A percentile compares a stretch with the other conserved stretches of the same genome.
phyloP scores from a whole-genome alignment of 495 filamentous ascomycete species.

The Saxophila tyrrhenica region DNA sequence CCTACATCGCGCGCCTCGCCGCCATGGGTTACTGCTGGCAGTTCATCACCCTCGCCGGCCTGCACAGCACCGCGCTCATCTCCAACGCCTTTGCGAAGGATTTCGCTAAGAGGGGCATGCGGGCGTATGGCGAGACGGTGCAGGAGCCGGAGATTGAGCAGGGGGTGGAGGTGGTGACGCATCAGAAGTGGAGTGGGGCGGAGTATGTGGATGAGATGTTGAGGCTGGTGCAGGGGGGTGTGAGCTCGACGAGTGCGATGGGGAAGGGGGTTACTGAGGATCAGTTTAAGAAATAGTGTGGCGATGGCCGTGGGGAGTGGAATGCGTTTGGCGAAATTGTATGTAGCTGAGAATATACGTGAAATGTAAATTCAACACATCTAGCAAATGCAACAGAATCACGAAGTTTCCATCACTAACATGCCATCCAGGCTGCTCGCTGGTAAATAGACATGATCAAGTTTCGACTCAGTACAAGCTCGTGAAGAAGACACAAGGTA shows the following conservation, averaged over 20 bases:
- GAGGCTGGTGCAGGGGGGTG: constrained; percentile 94
- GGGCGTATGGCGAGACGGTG: constrained; percentile 89
- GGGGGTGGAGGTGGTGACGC: constrained; percentile 86
- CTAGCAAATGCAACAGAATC: too few relatives aligned
- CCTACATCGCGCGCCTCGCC: constrained; percentile 85
- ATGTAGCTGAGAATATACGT: too few relatives aligned
- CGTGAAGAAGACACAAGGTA: too few relatives aligned
- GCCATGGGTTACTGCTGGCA: constrained; percentile 95
- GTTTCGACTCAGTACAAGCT: too few relatives aligned
- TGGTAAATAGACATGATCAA: too few relatives aligned
- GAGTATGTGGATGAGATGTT: constrained; percentile 87
- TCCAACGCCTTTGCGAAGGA: constrained; percentile 77
- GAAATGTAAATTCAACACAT: too few relatives aligned
- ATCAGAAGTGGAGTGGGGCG: constrained; percentile 97
- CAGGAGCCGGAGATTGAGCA: constrained; percentile 94
- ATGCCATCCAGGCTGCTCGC: too few relatives aligned
- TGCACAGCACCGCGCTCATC: constrained; percentile 91
- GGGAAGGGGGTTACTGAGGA: constrained; percentile 96
- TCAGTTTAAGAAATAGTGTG: constrained; percentile 49
- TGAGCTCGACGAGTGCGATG: constrained; percentile 88
- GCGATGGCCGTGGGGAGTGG: neutral
- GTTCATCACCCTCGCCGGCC: constrained; percentile 97
- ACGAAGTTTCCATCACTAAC: too few relatives aligned
- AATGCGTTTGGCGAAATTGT: neutral
- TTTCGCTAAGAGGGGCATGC: constrained; percentile 74